These are phyloP conservation scores for Leucosporidium creatinivorum DNA, from an alignment of 768 basidiomycete species.

Conservation along the genomic window DNA sequence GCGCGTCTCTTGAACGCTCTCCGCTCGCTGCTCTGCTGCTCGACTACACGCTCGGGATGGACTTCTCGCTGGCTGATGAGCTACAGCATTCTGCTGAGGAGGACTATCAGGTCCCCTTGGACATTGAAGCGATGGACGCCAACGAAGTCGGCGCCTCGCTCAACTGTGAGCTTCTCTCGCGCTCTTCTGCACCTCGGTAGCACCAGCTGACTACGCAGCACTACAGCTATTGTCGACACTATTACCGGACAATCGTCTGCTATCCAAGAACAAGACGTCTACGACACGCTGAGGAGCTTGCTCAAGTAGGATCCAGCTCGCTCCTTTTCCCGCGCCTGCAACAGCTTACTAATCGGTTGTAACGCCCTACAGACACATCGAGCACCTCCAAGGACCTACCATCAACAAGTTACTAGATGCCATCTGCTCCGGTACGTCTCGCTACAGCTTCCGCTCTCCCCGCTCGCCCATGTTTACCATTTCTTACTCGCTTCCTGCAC, in stretches of 20 bases:
- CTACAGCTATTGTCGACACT: constrained; percentile 66
- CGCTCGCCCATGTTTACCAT: not conserved
- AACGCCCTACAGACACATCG: constrained; percentile 45
- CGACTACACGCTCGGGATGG: not conserved
- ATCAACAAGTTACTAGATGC: constrained; percentile 86
- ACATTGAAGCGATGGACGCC: constrained; percentile 36
- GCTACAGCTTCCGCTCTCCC: not conserved
- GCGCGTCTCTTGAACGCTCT: no score
- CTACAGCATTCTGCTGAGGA: constrained; percentile 13
- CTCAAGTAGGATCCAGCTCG: constrained; percentile 51
- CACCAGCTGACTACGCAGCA: constrained; percentile 4
- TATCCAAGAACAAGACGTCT: constrained; percentile 59
- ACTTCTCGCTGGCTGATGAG: constrained; percentile 9
- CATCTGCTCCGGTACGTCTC: constrained; percentile 54
- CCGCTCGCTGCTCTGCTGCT: no score
- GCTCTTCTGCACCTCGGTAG: no score
- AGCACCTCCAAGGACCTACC: constrained; percentile 54
- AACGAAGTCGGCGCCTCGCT: constrained; percentile 24
- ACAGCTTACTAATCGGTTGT: constrained; percentile 9
- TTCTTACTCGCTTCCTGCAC: not conserved
- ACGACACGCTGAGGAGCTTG: constrained; percentile 73
- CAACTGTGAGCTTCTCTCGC: constrained; percentile 32
- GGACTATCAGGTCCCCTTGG: not conserved
- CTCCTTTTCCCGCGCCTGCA: not conserved
- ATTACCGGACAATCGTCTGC: constrained; percentile 68